Conservation (phyloP, 2,329 filamentous ascomycete species). For the Fusarium chuoi region DNA sequence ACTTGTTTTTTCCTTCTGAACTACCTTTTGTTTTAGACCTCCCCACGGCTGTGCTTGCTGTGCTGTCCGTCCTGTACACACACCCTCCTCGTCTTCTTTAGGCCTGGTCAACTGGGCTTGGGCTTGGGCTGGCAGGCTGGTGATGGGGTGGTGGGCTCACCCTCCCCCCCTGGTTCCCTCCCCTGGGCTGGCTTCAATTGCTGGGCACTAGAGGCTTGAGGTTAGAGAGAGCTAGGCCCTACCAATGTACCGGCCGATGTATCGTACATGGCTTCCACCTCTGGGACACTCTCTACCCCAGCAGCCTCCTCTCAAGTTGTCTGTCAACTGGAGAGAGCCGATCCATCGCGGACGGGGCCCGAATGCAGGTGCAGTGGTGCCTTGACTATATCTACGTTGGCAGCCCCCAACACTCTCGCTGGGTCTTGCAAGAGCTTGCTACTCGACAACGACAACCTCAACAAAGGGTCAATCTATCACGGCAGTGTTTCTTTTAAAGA, state of each 20-base stretch:
- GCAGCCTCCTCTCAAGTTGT: slow-evolving; percentile 36
- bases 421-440: slow-evolving; percentile 36
- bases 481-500: slow-evolving; percentile 19
- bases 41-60: slow-evolving; percentile 16
- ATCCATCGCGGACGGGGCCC: slow-evolving; percentile 42
- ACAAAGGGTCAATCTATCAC: neutral
- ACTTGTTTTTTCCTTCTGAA: slow-evolving; percentile 2
- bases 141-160: slow-evolving; percentile 28
- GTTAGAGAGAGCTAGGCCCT: slow-evolving; percentile 20
- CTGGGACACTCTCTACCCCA: slow-evolving; percentile 21
- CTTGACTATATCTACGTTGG: slow-evolving; percentile 46
- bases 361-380: slow-evolving; percentile 43
- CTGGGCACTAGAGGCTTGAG: slow-evolving; percentile 24
- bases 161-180: slow-evolving; percentile 19
- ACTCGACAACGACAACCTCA: slow-evolving; percentile 31
- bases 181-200: slow-evolving; percentile 25
- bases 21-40: slow-evolving; percentile 24
- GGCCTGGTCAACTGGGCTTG: slow-evolving; percentile 16
- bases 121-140: slow-evolving; percentile 32
- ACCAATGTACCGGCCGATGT: slow-evolving; percentile 33
- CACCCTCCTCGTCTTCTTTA: slow-evolving; percentile 16
- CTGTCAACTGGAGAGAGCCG: slow-evolving; percentile 37
- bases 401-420: slow-evolving; percentile 36
- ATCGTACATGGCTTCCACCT: slow-evolving; percentile 26
- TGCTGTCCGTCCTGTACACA: slow-evolving; percentile 23